Conservation (phyloP, 106 monocot genomes). For the Posidonia australis region DNA sequence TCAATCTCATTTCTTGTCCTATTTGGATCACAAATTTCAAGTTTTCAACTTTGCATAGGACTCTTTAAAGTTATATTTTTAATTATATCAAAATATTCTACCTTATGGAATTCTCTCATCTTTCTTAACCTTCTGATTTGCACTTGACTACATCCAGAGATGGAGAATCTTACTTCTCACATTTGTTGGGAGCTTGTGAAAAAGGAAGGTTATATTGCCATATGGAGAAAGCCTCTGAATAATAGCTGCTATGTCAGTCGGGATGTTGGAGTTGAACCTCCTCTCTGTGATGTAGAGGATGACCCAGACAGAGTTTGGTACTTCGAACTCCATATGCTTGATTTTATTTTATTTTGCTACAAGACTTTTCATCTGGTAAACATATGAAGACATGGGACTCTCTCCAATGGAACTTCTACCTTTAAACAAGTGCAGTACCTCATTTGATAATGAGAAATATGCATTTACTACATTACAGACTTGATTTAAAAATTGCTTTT, state of each 20-base stretch:
- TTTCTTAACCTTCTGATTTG: conserved; percentile 3
- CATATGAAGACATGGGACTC: not conserved
- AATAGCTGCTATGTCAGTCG: conserved; percentile 62
- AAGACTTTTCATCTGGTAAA: not conserved
- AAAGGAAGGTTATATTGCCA: conserved; percentile 87
- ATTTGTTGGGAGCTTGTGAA: conserved; percentile 90
- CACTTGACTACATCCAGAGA: conserved; percentile 31
- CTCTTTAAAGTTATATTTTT: too few relatives aligned
- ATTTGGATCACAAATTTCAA: too few relatives aligned
- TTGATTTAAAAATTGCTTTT: too few relatives aligned
- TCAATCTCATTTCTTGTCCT: too few relatives aligned
- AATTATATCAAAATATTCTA: too few relatives aligned
- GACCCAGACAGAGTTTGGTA: conserved; percentile 82
- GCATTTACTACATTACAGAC: too few relatives aligned
- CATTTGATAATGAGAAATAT: too few relatives aligned
- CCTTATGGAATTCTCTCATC: too few relatives aligned
- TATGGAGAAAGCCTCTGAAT: conserved; percentile 81
- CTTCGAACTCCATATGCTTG: not conserved
- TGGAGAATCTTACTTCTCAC: conserved; percentile 73
- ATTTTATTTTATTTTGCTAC: not conserved
- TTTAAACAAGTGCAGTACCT: too few relatives aligned
- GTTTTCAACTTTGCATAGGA: too few relatives aligned
- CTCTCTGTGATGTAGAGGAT: conserved; percentile 59
- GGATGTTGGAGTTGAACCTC: conserved; percentile 41
- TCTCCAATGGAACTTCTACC: too few relatives aligned